Evolutionary conservation across 805 yeast species (phyloP).

Genomic region (Debaryomyces prosopidis): DNA sequence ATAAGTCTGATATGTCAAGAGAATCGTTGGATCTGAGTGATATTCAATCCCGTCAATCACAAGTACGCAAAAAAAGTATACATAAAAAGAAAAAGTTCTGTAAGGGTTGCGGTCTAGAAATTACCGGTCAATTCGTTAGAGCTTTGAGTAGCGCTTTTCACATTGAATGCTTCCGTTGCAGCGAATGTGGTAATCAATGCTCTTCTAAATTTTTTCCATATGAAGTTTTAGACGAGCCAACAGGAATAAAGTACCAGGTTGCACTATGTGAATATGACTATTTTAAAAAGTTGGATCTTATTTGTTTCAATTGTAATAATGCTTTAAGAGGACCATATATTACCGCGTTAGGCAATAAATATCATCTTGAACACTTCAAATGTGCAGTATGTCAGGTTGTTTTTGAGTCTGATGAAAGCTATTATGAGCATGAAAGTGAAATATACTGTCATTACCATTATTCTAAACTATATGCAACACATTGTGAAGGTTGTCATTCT

Average conservation of each 20-base stretch:
- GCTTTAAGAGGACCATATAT: constrained; percentile 92
- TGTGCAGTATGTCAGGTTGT: constrained; percentile 84
- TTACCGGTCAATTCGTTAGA: constrained; percentile 74
- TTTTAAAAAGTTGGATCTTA: constrained; percentile 77
- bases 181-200: constrained; percentile 80
- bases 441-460: constrained; percentile 93
- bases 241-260: constrained; percentile 27
- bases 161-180: constrained; percentile 83
- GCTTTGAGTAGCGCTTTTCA: constrained; percentile 82
- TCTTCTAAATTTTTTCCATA: constrained; percentile 87
- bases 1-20: background rate
- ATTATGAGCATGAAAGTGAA: constrained; percentile 79
- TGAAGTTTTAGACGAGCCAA: constrained; percentile 50
- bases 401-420: constrained; percentile 89
- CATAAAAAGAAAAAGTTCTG: constrained; percentile 31
- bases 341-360: constrained; percentile 88
- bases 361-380: constrained; percentile 93
- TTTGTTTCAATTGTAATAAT: constrained; percentile 83
- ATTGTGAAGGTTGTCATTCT: constrained; percentile 90
- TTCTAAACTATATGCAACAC: constrained; percentile 79
- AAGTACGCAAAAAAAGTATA: constrained; percentile 12
- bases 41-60: constrained; percentile 1
- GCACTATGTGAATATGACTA: constrained; percentile 89
- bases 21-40: background rate
- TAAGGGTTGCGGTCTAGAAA: constrained; percentile 36